Evolutionary conservation across 352 stramenopile genomes (phyloP).

Genomic region (Phytophthora chlamydospora): DNA sequence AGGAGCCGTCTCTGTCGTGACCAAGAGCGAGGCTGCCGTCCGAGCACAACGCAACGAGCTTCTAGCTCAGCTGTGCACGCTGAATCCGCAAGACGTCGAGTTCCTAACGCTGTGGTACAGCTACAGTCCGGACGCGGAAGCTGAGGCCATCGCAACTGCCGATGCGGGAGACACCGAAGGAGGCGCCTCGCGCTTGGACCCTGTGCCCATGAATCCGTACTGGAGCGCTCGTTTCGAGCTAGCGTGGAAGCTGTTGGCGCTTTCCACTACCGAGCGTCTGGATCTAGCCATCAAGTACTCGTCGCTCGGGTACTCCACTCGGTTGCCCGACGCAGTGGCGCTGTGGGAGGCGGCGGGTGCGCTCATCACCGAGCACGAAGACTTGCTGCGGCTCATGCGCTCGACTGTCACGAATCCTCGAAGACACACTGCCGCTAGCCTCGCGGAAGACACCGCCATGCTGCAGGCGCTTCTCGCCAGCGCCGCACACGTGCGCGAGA

Average conservation of each 20-base stretch:
- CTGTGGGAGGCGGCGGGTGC: constrained; percentile 63
- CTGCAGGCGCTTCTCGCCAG: constrained; percentile 55
- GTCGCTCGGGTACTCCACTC: constrained; percentile 54
- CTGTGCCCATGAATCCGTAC: constrained; percentile 62
- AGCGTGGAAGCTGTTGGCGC: constrained; percentile 69
- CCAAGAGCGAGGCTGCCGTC: constrained; percentile 47
- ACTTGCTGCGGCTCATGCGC: constrained; percentile 49
- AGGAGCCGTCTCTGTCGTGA: constrained; percentile 49
- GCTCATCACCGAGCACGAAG: constrained; percentile 67
- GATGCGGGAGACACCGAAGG: constrained; percentile 15
- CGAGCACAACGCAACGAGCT: constrained; percentile 52
- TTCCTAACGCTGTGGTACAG: constrained; percentile 71
- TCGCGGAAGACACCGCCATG: constrained; percentile 47
- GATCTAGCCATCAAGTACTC: constrained; percentile 84
- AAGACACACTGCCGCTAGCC: constrained; percentile 6
- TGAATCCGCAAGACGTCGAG: constrained; percentile 62
- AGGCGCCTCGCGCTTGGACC: constrained; percentile 45
- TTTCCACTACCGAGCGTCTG: constrained; percentile 64
- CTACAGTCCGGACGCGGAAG: constrained; percentile 47
- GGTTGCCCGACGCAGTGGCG: constrained; percentile 60
- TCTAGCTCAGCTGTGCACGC: constrained; percentile 48
- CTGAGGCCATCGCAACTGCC: constrained; percentile 28
- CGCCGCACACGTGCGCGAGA: constrained; percentile 49
- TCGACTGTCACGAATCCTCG: constrained; percentile 11
- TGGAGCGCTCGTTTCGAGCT: constrained; percentile 71